Base-by-base conservation (phyloP, 2,329 filamentous ascomycete genomes). In the Cytospora piceae region DNA sequence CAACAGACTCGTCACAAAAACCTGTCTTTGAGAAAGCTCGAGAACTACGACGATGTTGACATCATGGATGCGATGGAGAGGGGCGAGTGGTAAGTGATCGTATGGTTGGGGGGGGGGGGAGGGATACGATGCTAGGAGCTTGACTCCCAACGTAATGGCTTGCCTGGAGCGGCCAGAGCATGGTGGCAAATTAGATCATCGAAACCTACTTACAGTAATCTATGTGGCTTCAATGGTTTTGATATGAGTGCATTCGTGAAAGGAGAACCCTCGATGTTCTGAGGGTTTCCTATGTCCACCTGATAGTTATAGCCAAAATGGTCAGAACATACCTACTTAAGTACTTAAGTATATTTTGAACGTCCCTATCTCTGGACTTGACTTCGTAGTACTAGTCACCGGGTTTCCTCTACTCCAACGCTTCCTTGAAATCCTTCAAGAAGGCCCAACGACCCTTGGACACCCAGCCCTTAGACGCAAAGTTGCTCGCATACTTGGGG, bases 371-470 rank as follows among this genome's bases (percentile, higher is more conserved):
- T n/a, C 37, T 39, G 37, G 14, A 39, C 37, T 6, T 9, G 2
- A 42, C 20, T 4, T 42, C 6, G 39, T 4, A 5, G 17, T 42
- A 42, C 39, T n/a, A 20, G 42, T 49, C 5, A 5, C 42, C 22
- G n/a, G 46, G 4, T 3, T 7, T 49, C n/a, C 2, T 12, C 24
- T 52, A 70, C 0, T 72, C 72, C 14, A 83, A 74, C 0, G 79
- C 81, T 32, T 75, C 72, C 8, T 78, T 75, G 69, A 83, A 84
- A 65, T 85, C 83, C 39, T 74, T 77, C 69, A 86, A 72, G 70
- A 86, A 87, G 61, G 76, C 70, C 79, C 83, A 87, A 39, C 78
- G 73, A 1, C 73, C 73, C 67, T 81, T 79, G 57, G 76, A 70
- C n/a, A 74, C 77, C 79, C 80, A 82, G 0, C 77, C 79, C 69